phyloP scores from a whole-genome alignment of 2,329 filamentous ascomycete genomes.

The Byssoonygena ceratinophila region DNA sequence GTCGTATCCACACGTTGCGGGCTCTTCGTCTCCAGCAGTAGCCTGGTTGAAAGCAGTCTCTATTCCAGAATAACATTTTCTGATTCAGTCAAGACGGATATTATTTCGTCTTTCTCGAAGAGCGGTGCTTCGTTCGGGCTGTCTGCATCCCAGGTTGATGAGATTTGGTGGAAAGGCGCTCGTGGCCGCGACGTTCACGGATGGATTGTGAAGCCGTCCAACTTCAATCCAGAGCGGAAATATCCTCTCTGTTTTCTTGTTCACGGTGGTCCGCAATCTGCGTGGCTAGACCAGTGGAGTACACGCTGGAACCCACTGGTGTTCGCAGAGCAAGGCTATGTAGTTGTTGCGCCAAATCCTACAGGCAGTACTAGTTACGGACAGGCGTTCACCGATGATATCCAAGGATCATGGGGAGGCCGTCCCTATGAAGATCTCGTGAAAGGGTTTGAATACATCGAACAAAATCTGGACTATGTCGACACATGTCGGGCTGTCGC shows the following conservation, averaged over 20 bases:
- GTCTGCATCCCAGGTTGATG: slow-evolving; percentile 33
- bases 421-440: slow-evolving; percentile 46
- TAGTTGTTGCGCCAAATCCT: slow-evolving; percentile 50
- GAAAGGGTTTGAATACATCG: slow-evolving; percentile 44
- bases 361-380: slow-evolving; percentile 51
- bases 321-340: slow-evolving; percentile 52
- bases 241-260: slow-evolving; percentile 47
- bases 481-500: slow-evolving; percentile 46
- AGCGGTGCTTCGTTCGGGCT: slow-evolving; percentile 34
- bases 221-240: slow-evolving; percentile 37
- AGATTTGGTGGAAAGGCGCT: slow-evolving; percentile 39
- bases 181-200: slow-evolving; percentile 36
- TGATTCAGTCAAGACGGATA: slow-evolving; percentile 21
- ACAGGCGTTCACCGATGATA: slow-evolving; percentile 43
- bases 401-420: slow-evolving; percentile 45
- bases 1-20: slow-evolving; percentile 29
- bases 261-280: slow-evolving; percentile 43
- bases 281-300: slow-evolving; percentile 47
- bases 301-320: slow-evolving; percentile 46
- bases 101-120: slow-evolving; percentile 32
- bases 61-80: slow-evolving; percentile 35
- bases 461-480: slow-evolving; percentile 42
- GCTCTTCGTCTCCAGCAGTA: slow-evolving; percentile 36
- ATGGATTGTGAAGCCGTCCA: slow-evolving; percentile 40
- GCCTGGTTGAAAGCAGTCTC: slow-evolving; percentile 36